A percentile compares a stretch with the other conserved stretches of the same genome.
Evolutionary conservation across 495 filamentous ascomycete genomes (phyloP).

Genomic region (Penicillium manginii): DNA sequence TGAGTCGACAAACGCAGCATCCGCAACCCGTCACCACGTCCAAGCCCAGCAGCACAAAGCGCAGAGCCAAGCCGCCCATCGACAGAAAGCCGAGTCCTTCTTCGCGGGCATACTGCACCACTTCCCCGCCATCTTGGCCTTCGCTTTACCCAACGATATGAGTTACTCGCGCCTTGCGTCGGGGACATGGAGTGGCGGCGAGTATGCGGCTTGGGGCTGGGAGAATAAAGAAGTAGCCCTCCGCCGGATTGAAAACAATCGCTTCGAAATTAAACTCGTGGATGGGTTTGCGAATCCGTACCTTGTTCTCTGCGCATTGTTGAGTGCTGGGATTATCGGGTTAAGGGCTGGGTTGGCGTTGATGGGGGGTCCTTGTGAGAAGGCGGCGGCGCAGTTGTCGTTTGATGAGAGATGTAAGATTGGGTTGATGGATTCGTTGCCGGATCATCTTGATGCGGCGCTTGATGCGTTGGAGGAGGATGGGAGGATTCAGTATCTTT

Average conservation of each 20-base stretch:
- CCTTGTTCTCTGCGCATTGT: slow-evolving; percentile 62
- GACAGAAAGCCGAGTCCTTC: slow-evolving; percentile 55
- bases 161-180: slow-evolving; percentile 68
- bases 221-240: slow-evolving; percentile 75
- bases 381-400: slow-evolving; percentile 55
- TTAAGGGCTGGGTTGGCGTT: slow-evolving; percentile 45
- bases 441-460: not conserved
- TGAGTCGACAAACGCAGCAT: not conserved
- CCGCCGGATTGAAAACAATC: slow-evolving; percentile 59
- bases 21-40: not conserved
- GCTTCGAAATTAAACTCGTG: slow-evolving; percentile 72
- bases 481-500: not conserved
- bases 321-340: slow-evolving; percentile 62
- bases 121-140: slow-evolving; percentile 65
- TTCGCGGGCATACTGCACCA: slow-evolving; percentile 70
- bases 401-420: slow-evolving; percentile 43
- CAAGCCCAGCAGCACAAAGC: not conserved
- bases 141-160: slow-evolving; percentile 60
- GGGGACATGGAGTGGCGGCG: slow-evolving; percentile 71
- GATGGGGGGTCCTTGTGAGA: slow-evolving; percentile 50
- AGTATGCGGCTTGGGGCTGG: slow-evolving; percentile 75
- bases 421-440: not conserved
- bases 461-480: not conserved
- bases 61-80: no score
- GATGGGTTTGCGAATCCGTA: slow-evolving; percentile 79